A percentile compares a stretch with the other conserved stretches of the same genome.
Evolutionary conservation across 495 filamentous ascomycete species (phyloP).

Genomic region (Eremomyces bilateralis): DNA sequence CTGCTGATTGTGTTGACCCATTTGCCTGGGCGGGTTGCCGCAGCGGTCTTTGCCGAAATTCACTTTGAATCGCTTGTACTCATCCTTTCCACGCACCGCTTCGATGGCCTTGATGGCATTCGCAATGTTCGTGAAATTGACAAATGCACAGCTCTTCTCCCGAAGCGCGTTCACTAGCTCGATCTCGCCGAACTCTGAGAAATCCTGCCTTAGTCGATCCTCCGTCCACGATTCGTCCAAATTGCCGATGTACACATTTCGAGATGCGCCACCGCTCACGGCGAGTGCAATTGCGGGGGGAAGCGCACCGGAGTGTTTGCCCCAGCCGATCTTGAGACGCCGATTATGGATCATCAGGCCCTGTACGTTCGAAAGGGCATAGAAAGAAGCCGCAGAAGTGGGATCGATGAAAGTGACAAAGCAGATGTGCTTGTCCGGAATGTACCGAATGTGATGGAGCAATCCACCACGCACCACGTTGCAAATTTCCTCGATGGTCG

Average conservation of each 20-base stretch:
- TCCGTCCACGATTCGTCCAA: conserved; percentile 93
- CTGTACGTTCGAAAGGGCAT: conserved; percentile 88
- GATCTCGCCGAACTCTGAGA: conserved; percentile 94
- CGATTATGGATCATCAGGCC: conserved; percentile 98
- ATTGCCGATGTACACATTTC: conserved; percentile 96
- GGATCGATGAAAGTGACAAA: conserved; percentile 99
- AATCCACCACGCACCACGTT: conserved; percentile 20
- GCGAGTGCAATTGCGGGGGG: conserved; percentile 91
- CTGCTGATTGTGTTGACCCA: conserved; percentile 26
- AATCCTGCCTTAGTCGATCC: conserved; percentile 87
- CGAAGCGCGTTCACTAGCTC: conserved; percentile 90
- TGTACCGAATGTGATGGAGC: conserved; percentile 94
- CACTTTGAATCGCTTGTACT: conserved; percentile 96
- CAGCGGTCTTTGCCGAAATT: conserved; percentile 98
- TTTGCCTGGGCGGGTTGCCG: conserved; percentile 84
- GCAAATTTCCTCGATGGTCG: conserved; percentile 85
- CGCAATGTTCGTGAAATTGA: conserved; percentile 98
- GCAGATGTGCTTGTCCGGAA: conserved; percentile 98
- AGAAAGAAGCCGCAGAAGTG: conserved; percentile 93
- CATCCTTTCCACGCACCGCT: conserved; percentile 77
- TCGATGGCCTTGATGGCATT: conserved; percentile 99
- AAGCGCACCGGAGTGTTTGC: conserved; percentile 93
- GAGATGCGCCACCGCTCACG: conserved; percentile 83
- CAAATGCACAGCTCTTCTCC: conserved; percentile 98
- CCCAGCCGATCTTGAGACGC: conserved; percentile 95